These are phyloP conservation scores for Sarocladiaceae sp. DNA, from an alignment of 2,329 filamentous ascomycete species.

Conservation along the genomic window DNA sequence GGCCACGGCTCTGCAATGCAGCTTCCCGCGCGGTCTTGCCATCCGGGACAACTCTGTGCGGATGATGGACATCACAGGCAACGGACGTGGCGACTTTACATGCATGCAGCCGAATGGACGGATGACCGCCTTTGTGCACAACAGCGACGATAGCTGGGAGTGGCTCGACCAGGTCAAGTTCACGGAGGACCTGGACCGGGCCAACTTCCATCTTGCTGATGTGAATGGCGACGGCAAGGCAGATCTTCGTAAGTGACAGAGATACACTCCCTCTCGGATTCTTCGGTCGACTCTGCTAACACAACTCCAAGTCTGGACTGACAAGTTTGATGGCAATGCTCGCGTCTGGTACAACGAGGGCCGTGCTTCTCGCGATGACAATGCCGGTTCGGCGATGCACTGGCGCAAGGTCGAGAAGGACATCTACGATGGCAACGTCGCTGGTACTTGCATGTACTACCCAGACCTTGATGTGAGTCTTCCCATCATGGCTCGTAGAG, in stretches of 20 bases:
- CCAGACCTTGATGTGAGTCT: slow-evolving; percentile 21
- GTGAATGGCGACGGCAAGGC: slow-evolving; percentile 23
- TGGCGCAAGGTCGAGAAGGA: no score
- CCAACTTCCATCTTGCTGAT: slow-evolving; percentile 30
- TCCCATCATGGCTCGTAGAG: no score
- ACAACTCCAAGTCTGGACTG: background rate
- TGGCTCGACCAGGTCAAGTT: slow-evolving; percentile 25
- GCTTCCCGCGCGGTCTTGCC: slow-evolving; percentile 18
- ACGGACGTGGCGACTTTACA: slow-evolving; percentile 24
- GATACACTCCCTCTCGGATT: background rate
- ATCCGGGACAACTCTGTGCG: slow-evolving; percentile 21
- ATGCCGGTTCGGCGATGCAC: no score
- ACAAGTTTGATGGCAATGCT: background rate
- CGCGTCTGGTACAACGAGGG: no score
- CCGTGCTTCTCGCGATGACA: no score
- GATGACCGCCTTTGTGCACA: slow-evolving; percentile 15
- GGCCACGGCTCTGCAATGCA: slow-evolving; percentile 12
- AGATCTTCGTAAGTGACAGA: background rate
- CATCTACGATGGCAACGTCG: no score
- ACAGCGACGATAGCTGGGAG: background rate
- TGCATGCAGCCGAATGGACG: slow-evolving; percentile 23
- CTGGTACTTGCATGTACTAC: slow-evolving; percentile 16
- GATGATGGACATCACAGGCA: slow-evolving; percentile 26
- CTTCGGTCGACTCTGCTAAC: background rate
- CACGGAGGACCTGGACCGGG: slow-evolving; percentile 23